These are phyloP conservation scores for Colletotrichum cordylinicola DNA, from an alignment of 2,329 filamentous ascomycete genomes.

Conservation along the genomic window DNA sequence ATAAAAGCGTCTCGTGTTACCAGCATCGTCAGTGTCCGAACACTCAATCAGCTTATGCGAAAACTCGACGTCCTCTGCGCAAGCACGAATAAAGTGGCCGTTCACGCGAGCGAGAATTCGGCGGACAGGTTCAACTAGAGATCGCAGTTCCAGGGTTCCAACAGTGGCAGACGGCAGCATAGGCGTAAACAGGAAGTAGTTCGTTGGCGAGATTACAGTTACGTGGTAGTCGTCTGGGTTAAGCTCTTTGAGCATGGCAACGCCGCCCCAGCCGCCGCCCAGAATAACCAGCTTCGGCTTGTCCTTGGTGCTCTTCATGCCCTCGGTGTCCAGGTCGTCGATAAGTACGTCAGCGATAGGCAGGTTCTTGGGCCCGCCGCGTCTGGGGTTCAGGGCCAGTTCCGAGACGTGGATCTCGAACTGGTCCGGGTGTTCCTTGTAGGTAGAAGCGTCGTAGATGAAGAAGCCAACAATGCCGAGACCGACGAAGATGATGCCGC, in stretches of 20 bases:
- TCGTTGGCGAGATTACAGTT: slow-evolving; percentile 91
- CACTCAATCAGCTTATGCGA: slow-evolving; percentile 90
- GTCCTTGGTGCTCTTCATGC: slow-evolving; percentile 74
- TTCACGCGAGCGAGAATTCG: slow-evolving; percentile 78
- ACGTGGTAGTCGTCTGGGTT: slow-evolving; percentile 94
- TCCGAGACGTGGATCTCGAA: slow-evolving; percentile 85
- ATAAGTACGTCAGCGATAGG: slow-evolving; percentile 88
- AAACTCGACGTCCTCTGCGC: slow-evolving; percentile 89
- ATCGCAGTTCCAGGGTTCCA: slow-evolving; percentile 89
- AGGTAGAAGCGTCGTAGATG: slow-evolving; percentile 91
- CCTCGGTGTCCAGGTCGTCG: slow-evolving; percentile 83
- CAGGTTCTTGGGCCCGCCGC: slow-evolving; percentile 92
- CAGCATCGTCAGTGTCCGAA: slow-evolving; percentile 72
- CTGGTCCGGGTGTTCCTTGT: slow-evolving; percentile 71
- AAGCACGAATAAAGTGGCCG: slow-evolving; percentile 89
- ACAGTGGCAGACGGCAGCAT: slow-evolving; percentile 98
- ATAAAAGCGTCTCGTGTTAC: slow-evolving; percentile 84
- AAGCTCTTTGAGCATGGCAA: slow-evolving; percentile 88
- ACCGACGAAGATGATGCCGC: slow-evolving; percentile 75
- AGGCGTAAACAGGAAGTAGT: slow-evolving; percentile 97
- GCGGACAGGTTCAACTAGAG: slow-evolving; percentile 90
- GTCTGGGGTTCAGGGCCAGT: slow-evolving; percentile 78
- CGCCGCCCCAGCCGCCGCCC: slow-evolving; percentile 93
- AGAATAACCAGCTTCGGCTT: slow-evolving; percentile 94
- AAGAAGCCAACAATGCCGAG: slow-evolving; percentile 83